Evolutionary conservation across 2,329 filamentous ascomycete genomes (phyloP).

Genomic region (Colletotrichum incanum): DNA sequence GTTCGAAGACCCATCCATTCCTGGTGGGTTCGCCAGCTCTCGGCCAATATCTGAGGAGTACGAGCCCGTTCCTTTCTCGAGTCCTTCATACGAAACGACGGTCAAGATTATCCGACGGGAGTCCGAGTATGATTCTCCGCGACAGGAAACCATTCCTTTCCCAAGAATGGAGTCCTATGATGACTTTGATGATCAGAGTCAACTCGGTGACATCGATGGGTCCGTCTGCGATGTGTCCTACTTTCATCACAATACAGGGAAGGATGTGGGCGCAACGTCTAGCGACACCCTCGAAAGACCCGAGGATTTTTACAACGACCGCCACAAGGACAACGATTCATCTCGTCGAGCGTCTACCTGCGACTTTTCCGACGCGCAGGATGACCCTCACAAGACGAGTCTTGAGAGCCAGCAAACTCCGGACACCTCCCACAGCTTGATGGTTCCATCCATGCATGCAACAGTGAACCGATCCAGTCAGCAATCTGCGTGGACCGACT

Average conservation of each 20-base stretch:
- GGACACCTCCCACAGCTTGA: slow-evolving; percentile 62
- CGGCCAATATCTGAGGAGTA: slow-evolving; percentile 51
- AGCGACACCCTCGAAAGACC: slow-evolving; percentile 52
- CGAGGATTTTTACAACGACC: slow-evolving; percentile 46
- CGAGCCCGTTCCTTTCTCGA: slow-evolving; percentile 57
- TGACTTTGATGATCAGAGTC: slow-evolving; percentile 58
- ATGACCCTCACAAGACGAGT: slow-evolving; percentile 36
- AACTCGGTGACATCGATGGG: slow-evolving; percentile 50
- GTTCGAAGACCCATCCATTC: slow-evolving; percentile 46
- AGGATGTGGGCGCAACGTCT: slow-evolving; percentile 56
- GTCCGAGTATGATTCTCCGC: slow-evolving; percentile 51
- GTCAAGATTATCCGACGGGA: slow-evolving; percentile 66
- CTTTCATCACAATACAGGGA: slow-evolving; percentile 53
- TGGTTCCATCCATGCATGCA: slow-evolving; percentile 62
- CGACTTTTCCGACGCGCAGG: slow-evolving; percentile 51
- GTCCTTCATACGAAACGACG: slow-evolving; percentile 61
- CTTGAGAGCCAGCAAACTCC: slow-evolving; percentile 45
- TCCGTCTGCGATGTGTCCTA: slow-evolving; percentile 47
- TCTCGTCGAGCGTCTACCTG: slow-evolving; percentile 59
- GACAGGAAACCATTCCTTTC: slow-evolving; percentile 51
- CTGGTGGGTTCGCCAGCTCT: slow-evolving; percentile 50
- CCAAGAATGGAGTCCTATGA: slow-evolving; percentile 54
- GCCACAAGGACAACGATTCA: slow-evolving; percentile 43
- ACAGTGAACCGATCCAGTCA: slow-evolving; percentile 67
- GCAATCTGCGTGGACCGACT: slow-evolving; percentile 74